Conservation (phyloP, 2,329 filamentous ascomycete species). For the Trichoderma guizhouense region DNA sequence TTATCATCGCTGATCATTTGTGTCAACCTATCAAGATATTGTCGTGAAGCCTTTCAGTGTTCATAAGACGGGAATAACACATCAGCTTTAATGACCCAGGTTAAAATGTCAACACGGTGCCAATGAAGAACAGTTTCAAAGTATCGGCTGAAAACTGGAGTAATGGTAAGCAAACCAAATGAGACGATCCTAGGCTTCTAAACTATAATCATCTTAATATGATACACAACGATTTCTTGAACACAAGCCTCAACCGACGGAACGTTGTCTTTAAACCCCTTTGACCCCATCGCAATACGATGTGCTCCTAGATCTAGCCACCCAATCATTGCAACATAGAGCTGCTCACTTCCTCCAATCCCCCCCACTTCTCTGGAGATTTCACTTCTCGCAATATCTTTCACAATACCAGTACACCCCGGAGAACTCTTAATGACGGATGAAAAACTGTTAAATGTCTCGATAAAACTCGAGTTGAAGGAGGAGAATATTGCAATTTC, state of each 20-base stretch:
- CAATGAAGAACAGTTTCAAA: background rate
- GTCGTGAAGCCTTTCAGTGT: too few species aligned
- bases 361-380: background rate
- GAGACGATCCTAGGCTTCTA: background rate
- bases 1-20: background rate
- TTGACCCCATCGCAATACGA: background rate
- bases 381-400: background rate
- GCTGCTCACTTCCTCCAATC: background rate
- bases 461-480: background rate
- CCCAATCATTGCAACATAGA: background rate
- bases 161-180: background rate
- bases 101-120: background rate
- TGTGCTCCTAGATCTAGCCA: background rate
- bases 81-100: too few species aligned
- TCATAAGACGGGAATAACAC: too few species aligned
- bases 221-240: background rate
- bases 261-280: background rate
- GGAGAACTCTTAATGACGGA: background rate
- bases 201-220: background rate
- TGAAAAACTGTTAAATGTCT: background rate
- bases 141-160: background rate
- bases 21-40: background rate
- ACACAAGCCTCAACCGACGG: background rate
- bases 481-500: background rate
- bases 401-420: background rate